These are phyloP conservation scores for Phaffomyces antillensis DNA, from an alignment of 805 yeast species.

Conservation along the genomic window DNA sequence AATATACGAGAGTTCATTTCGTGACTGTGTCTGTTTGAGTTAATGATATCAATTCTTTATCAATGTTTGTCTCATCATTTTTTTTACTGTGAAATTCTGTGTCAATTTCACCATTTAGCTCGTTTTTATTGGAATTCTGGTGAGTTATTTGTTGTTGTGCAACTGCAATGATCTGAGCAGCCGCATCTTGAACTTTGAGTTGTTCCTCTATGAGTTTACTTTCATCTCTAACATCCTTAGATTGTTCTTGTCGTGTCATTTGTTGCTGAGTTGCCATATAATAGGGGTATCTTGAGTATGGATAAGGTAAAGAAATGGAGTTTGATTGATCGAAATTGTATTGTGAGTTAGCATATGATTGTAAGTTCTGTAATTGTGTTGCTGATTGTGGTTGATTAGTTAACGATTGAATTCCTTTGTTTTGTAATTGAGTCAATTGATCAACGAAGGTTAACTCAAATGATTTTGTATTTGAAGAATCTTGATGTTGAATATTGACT, in stretches of 20 bases:
- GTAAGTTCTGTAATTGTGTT: constrained; percentile 1
- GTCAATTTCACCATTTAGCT: not conserved
- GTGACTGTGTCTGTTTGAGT: no score
- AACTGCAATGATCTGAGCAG: constrained; percentile 6
- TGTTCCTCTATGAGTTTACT: no score
- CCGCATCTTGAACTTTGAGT: constrained; percentile 1
- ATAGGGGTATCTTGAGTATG: not conserved
- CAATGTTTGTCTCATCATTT: no score
- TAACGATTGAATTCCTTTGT: not conserved
- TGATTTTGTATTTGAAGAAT: not conserved
- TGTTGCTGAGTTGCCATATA: constrained; percentile 5
- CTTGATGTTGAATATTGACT: not conserved
- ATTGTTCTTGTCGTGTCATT: no score
- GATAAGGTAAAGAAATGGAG: not conserved
- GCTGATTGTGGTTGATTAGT: constrained; percentile 7
- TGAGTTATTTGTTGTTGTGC: constrained; percentile 2
- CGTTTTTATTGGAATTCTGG: not conserved
- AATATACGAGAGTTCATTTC: no score
- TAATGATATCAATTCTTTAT: no score
- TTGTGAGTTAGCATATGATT: not conserved
- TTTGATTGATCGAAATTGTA: no score
- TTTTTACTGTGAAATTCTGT: no score
- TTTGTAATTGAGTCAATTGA: constrained; percentile 1
- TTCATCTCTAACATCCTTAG: no score
- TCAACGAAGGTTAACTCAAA: constrained; percentile 5